Base-by-base conservation (phyloP, 441 rosid genomes). In the Macaranga tanarius region DNA sequence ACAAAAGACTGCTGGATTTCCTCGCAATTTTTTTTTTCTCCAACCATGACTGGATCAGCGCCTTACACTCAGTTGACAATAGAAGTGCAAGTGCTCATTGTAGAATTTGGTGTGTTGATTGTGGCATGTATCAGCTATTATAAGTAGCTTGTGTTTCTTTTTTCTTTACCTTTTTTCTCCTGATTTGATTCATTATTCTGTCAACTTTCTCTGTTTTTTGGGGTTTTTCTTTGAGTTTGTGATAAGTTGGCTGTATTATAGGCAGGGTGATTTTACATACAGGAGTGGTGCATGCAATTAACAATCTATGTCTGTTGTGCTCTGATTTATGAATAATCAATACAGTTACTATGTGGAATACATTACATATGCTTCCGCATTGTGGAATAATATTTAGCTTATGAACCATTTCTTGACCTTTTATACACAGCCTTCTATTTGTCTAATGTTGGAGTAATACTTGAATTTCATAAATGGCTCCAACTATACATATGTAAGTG, bases 91-190 rank as follows among this genome's bases (percentile, higher is more conserved):
- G 59, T 55, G 28, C 13, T 16, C 55, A 8, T 23, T 34, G 62
- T 63, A 78, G 67, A 67, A 50, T 54, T 70, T 73, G 76, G 75
- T 69, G 64, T 76, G 76, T 57, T 74, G 66, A 72, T 64, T 70
- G 23, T 23, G 47, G 7, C 17, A 42, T 44, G 28, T 69, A 56
- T n/a, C 4, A 60, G 64, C 23, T 47, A 63, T 5, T 31, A 31
- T 31, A 73, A 54, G 51, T 15, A 17, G 69, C 40, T 40, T 38
- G 61, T 70, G 57, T 62, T 72, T 13, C 51, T 42, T 10, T 10
- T 25, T 50, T 22, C 47, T 22, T 38, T 38, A 44, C 10, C 10
- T 10, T 20, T 65, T 26, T 51, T 52, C 44, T 34, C n/a, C 44
- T 54, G 45, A 62, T 70, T 73, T 69, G 54, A 51, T 78, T 78